These are phyloP conservation scores for Sugiyamaella valdiviana DNA, from an alignment of 805 yeast species.

Conservation along the genomic window DNA sequence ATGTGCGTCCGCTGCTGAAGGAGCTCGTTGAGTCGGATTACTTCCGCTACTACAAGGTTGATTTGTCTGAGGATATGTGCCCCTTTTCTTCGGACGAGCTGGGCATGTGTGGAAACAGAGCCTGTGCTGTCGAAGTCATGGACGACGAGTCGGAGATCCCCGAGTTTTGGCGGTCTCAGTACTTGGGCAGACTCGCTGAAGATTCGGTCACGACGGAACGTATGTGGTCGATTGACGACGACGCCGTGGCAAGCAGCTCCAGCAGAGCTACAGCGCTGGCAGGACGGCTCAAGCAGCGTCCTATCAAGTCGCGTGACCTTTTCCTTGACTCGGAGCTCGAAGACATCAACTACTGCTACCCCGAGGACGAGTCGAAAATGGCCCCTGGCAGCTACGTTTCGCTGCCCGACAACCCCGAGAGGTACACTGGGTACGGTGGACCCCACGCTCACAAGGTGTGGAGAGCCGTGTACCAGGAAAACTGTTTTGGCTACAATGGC, in stretches of 20 bases:
- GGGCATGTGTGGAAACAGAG: slow-evolving; percentile 78
- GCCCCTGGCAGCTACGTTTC: slow-evolving; percentile 65
- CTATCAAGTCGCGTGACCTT: background rate
- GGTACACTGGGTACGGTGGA: slow-evolving; percentile 96
- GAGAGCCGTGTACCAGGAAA: slow-evolving; percentile 87
- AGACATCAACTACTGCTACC: slow-evolving; percentile 34
- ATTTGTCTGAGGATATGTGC: slow-evolving; percentile 63
- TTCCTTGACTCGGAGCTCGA: slow-evolving; percentile 8
- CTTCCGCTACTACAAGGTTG: slow-evolving; percentile 81
- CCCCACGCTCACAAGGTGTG: slow-evolving; percentile 87
- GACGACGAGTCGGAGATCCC: slow-evolving; percentile 68
- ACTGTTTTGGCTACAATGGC: slow-evolving; percentile 59
- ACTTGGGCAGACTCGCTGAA: slow-evolving; percentile 49
- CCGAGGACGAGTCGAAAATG: slow-evolving; percentile 35
- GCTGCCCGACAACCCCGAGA: slow-evolving; percentile 81
- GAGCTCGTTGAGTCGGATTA: slow-evolving; percentile 66
- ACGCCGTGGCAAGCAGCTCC: slow-evolving; percentile 8
- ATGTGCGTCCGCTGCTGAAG: slow-evolving; percentile 54
- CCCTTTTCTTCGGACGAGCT: slow-evolving; percentile 76
- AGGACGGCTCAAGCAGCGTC: background rate
- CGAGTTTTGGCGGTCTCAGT: slow-evolving; percentile 67
- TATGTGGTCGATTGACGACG: slow-evolving; percentile 18
- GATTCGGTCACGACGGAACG: slow-evolving; percentile 27
- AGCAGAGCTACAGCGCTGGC: background rate
- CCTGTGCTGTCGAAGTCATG: slow-evolving; percentile 84